Percentiles rank a stretch among this genome's conserved stretches.
phyloP scores from a whole-genome alignment of 768 basidiomycete genomes.

The Coprinellus micaceus region DNA sequence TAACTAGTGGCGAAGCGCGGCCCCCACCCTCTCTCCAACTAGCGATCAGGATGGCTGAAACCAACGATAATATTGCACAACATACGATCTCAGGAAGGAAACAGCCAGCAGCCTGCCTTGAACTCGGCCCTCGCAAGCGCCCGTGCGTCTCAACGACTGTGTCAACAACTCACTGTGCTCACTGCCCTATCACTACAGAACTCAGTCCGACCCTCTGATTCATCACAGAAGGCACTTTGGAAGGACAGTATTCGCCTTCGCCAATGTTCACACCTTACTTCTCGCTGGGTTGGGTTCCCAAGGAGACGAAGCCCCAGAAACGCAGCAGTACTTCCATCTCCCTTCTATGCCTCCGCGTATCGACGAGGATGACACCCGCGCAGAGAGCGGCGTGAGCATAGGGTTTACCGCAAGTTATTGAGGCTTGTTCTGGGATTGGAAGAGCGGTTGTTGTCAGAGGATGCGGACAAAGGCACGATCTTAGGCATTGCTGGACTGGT shows the following conservation, averaged over 20 bases:
- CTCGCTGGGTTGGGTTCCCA: too few relatives aligned
- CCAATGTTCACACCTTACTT: background rate
- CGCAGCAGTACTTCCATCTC: too few relatives aligned
- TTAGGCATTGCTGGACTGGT: too few relatives aligned
- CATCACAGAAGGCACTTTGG: background rate
- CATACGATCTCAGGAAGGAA: background rate
- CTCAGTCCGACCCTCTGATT: background rate
- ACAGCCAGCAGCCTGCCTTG: background rate
- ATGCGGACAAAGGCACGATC: background rate
- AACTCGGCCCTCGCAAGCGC: background rate
- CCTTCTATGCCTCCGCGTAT: too few relatives aligned
- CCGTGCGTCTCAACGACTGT: too few relatives aligned
- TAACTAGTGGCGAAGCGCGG: too few relatives aligned
- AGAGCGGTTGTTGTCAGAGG: background rate
- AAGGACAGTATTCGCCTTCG: background rate
- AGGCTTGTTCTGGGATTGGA: background rate
- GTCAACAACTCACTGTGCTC: too few relatives aligned
- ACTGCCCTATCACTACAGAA: background rate
- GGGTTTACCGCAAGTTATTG: background rate
- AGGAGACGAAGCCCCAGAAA: too few relatives aligned
- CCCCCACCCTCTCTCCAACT: too few relatives aligned
- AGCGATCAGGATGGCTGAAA: too few relatives aligned
- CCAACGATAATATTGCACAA: too few relatives aligned
- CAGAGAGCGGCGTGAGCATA: background rate
- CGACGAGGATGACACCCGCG: too few relatives aligned